Conservation (phyloP, 257 asterid species). For the Capsicum pubescens region DNA sequence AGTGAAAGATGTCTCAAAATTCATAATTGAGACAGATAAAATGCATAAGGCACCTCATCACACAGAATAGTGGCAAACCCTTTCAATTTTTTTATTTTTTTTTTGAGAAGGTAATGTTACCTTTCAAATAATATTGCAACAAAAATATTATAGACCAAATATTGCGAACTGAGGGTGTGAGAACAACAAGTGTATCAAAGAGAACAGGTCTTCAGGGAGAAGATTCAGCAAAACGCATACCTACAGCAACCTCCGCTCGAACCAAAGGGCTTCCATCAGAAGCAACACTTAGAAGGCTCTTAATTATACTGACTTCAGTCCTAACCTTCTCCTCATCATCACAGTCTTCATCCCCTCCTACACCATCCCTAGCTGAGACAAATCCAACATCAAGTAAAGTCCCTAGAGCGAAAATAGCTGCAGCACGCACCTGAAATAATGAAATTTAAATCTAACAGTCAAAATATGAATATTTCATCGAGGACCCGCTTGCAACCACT, state of each 20-base stretch:
- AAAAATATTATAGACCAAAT: conserved; percentile 9
- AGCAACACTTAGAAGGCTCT: conserved; percentile 73
- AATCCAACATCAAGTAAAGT: conserved; percentile 81
- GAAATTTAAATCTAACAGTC: neutral
- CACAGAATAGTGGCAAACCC: neutral
- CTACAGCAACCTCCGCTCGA: conserved; percentile 98
- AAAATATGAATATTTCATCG: neutral
- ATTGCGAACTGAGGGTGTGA: neutral
- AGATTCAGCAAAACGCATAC: conserved; percentile 49
- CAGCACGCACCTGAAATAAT: conserved; percentile 86
- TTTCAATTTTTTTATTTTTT: neutral
- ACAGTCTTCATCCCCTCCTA: conserved; percentile 73
- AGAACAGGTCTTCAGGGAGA: conserved; percentile 14
- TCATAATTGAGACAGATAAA: conserved; percentile 11
- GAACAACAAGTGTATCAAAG: neutral
- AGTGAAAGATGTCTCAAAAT: neutral
- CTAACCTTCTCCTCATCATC: conserved; percentile 91
- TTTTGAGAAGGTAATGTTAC: too few species aligned
- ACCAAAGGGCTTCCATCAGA: conserved; percentile 99
- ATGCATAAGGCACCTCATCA: conserved; percentile 12
- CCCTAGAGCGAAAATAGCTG: conserved; percentile 93
- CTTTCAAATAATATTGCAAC: neutral
- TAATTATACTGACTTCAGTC: conserved; percentile 76
- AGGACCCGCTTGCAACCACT: conserved; percentile 9
- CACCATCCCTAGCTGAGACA: conserved; percentile 77